Base-by-base conservation (phyloP, 805 yeast species). In the Candida odintsovae region DNA sequence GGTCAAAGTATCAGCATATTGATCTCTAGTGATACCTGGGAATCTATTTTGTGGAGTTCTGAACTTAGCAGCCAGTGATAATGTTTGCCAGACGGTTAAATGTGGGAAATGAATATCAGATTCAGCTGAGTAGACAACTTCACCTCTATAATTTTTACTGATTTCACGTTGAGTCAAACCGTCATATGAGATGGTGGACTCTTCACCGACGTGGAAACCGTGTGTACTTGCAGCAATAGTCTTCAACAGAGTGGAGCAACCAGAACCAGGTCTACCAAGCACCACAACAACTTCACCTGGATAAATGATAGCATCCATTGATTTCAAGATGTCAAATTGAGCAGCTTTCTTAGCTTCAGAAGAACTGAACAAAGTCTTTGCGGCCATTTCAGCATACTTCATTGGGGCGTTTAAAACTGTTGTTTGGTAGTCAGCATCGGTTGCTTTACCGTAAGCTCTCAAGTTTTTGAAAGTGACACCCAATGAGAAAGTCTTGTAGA, bases 231-330 rank as follows among this genome's bases (percentile, higher is more conserved):
- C 67, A 38, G 82, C 71, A 40, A 81, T 62, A 6, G 82, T 67
- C 55, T 79, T 79, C 53, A 80, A 66, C 45, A 78, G 66, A 5
- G 86, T 78, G 9, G 85, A 68, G 55, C 86, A 80, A 33, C 86
- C 86, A 36, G 84, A 73, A 54, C 90, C 90, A 1, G 90, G 90
- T 63, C 90, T 75, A 46, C 92, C 90, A 38, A 84, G 68, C 12
- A 84, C 90, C 44, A 83, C 85, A 6, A 83, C 77, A 41, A 82
- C 69, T 50, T 82, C 82, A 44, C 89, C 88, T 3, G 88, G 83
- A 44, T 67, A 67, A 31, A 76, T 57, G 15, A 75, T 51, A 23
- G 82, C 86, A 50, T 78, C 82, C 76, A 74, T 70, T 20, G 75
- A 64, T 55, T 73, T 74, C 58, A 73, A 69, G 53, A 70, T 77